Base-by-base conservation (phyloP, 2,329 filamentous ascomycete species). In the Aspergillus puulaauensis region DNA sequence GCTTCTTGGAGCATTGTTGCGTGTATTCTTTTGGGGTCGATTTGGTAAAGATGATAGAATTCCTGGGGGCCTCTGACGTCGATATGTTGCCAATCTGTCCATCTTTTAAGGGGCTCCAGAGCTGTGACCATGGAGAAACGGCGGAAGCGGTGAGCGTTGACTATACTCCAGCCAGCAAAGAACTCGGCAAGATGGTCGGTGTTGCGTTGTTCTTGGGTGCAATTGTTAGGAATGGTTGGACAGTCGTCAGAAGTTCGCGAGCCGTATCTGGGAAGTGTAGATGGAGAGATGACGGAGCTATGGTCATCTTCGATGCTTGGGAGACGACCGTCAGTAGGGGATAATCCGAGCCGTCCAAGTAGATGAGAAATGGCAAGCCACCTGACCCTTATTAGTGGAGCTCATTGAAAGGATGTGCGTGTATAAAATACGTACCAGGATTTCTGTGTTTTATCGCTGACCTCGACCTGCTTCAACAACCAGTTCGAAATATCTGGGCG, bases 171-270 rank as follows among this genome's bases (percentile, higher is more conserved):
- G 8, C 73, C 74, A 1, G 74, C 71, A 46, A 76, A 76, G 31
- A 73, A 70, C 53, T 77, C 73, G 6, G 72, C 65, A 2, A 78
- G 64, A 53, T 73, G 71, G 45, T 77, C 74, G 8, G 71, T 62
- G 39, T 75, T 64, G 23, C 68, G 64, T 23, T 70, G 64, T 11
- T 64, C 59, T 43, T 70, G 68, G 3, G 60, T 67, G n/a, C 70
- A 58, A 6, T 63, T 62, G 15, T 58, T 67, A 1, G 68, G 70
- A 8, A 71, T 64, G 6, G 56, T 40, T 6, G 61, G 59, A 24
- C 64, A 49, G 24, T 69, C 63, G 6, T 66, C 35, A 40, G 71
- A 64, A 1, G 54, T 56, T n/a, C 69, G 68, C 11, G 54, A 60
- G 23, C 69, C 72, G 41, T 73, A 76, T 8, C 56, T 59, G 2